Conservation (phyloP, 83 land plant genomes). For the Isoetes engelmannii region DNA sequence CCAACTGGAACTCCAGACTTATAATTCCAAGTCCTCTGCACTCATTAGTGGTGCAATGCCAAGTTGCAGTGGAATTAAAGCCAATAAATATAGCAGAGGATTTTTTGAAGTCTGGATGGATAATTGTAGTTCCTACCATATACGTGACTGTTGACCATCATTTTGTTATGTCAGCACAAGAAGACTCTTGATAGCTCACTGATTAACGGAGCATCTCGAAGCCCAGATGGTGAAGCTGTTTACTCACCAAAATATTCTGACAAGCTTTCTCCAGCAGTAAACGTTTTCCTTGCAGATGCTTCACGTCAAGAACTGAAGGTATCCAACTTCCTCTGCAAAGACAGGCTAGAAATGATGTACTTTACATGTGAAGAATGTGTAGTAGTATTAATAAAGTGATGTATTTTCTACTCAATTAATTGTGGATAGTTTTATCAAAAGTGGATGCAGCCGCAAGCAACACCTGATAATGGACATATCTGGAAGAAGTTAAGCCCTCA, state of each 20-base stretch:
- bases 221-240: conserved; percentile 60
- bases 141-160: not conserved
- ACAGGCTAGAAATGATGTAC: no score
- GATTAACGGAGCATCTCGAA: conserved; percentile 44
- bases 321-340: conserved; percentile 8
- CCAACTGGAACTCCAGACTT: no score
- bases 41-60: no score
- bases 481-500: conserved; percentile 95
- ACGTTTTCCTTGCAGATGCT: conserved; percentile 77
- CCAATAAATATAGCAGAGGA: no score
- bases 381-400: not conserved
- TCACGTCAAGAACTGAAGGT: conserved; percentile 87
- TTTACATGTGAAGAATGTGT: no score
- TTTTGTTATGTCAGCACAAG: conserved; percentile 50
- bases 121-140: no score
- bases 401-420: not conserved
- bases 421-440: not conserved
- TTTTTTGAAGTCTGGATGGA: no score
- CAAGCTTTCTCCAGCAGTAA: conserved; percentile 84
- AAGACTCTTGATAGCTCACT: conserved; percentile 67
- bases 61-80: no score
- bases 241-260: conserved; percentile 82
- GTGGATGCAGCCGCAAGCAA: conserved; percentile 61
- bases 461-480: conserved; percentile 71
- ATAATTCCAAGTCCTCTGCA: no score